Base-by-base conservation (phyloP, 2,329 filamentous ascomycete species). In the Sporothrix brasiliensis region DNA sequence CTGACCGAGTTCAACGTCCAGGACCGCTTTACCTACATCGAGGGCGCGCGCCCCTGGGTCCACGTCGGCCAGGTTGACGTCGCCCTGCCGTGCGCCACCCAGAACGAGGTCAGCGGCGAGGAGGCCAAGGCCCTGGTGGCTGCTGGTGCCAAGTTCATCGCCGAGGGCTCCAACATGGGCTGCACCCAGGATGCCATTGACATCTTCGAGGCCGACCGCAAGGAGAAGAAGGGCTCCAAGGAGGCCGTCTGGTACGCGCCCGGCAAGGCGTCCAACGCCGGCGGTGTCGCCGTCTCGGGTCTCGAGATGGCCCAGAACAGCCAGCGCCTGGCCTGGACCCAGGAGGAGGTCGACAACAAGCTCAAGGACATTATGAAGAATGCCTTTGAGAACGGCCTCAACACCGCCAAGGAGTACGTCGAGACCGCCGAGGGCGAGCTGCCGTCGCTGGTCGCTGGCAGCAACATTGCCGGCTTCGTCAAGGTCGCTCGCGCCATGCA, bases 241-340 rank as follows among this genome's bases (percentile, higher is more conserved):
- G 79, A 83, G 7, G 88, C 92, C 72, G 89, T 97, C 81, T 99
- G 95, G 95, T 98, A 98, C 82, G 95, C 92, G 21, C 94, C 94
- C 67, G 94, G 93, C 76, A 98, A 98, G 88, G 95, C 95, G 44
- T 92, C 94, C 84, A 98, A 98, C 85, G 93, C 93, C 76, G 95
- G 95, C 81, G 95, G 95, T 86, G 95, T 98, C 71, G 95, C 95
- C 70, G 95, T 99, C 53, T 97, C 93, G 2, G 95, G 95, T 76
- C 89, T 99, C 58, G 95, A 99, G 87, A 99, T 99, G 95, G 94
- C 94, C 9, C 95, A 99, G 88, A 98, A 99, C 88, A 94, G 91
- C 75, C 83, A 80, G 81, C 91, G 94, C 72, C 85, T 97, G 75
- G 87, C 83, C 78, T 99, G 95, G 95, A 92, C 92, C 39, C 78